A percentile compares a stretch with the other conserved stretches of the same genome.
Conservation (phyloP, 306 rosid genomes). For the Delonix regia region DNA sequence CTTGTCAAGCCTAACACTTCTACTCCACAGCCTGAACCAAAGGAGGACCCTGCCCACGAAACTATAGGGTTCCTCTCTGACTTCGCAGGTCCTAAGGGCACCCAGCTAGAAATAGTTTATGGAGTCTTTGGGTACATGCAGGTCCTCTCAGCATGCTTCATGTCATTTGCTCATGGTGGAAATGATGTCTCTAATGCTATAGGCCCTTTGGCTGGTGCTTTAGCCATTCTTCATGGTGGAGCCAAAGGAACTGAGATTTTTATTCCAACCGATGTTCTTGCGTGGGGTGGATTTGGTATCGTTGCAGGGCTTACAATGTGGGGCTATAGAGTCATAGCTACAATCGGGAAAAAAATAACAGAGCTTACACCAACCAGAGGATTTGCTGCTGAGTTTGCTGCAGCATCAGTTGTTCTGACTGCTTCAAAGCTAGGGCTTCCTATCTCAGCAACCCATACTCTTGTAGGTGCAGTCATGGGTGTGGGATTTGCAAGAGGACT, state of each 20-base stretch:
- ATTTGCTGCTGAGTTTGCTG: conserved; percentile 77
- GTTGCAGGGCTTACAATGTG: conserved; percentile 68
- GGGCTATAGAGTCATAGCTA: conserved; percentile 74
- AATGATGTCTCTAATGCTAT: conserved; percentile 76
- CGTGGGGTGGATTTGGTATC: conserved; percentile 76
- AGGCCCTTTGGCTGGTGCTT: conserved; percentile 67
- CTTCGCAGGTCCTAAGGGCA: conserved; percentile 69
- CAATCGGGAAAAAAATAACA: conserved; percentile 70
- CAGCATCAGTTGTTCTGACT: conserved; percentile 66
- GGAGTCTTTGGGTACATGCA: conserved; percentile 77
- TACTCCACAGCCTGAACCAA: conserved; percentile 16
- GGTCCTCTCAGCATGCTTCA: conserved; percentile 74
- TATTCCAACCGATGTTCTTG: conserved; percentile 65
- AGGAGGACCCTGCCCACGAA: conserved; percentile 36
- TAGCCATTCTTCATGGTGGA: conserved; percentile 60
- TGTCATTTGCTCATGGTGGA: conserved; percentile 79
- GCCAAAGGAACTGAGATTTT: conserved; percentile 51
- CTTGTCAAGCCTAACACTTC: conserved; percentile 41
- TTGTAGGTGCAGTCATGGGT: conserved; percentile 82
- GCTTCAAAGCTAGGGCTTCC: conserved; percentile 72
- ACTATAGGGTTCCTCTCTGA: conserved; percentile 58
- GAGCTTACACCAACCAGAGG: conserved; percentile 74
- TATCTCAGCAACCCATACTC: conserved; percentile 71
- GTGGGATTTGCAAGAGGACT: conserved; percentile 76
- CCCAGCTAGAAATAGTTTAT: conserved; percentile 65